phyloP scores from a whole-genome alignment of 495 filamentous ascomycete species.

The Xylaria intraflava region DNA sequence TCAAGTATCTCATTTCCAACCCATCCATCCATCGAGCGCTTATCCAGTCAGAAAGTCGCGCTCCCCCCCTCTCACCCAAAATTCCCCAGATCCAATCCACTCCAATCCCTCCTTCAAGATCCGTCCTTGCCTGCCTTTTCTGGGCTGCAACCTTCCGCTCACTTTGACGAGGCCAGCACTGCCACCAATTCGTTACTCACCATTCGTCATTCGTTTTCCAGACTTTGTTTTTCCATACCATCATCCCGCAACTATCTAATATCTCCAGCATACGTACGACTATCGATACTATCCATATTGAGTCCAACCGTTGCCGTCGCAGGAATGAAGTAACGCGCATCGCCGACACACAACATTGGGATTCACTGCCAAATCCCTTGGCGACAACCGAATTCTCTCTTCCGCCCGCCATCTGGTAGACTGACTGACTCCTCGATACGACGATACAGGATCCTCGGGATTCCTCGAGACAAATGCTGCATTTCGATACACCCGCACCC shows the following conservation, averaged over 20 bases:
- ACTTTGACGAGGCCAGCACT: slow-evolving; percentile 7
- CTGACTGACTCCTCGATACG: background rate
- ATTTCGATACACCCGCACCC: background rate
- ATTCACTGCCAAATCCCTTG: background rate
- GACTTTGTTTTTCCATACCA: background rate
- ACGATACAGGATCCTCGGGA: background rate
- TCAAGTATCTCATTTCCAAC: background rate
- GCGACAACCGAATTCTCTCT: background rate
- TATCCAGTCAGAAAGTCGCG: background rate
- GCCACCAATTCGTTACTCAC: slow-evolving; percentile 7
- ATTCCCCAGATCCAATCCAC: background rate
- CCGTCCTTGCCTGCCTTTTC: background rate
- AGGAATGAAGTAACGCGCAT: background rate
- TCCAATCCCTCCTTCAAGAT: background rate
- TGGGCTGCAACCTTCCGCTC: background rate
- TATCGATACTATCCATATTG: too few relatives aligned
- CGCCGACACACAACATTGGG: slow-evolving; percentile 5
- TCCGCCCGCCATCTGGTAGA: background rate
- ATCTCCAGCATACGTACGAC: background rate
- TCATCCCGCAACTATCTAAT: background rate
- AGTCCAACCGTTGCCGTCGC: background rate
- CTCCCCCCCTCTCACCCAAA: background rate
- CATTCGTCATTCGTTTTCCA: slow-evolving; percentile 11
- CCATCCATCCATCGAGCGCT: slow-evolving; percentile 3
- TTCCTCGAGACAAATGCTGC: background rate